These are phyloP conservation scores for Leptomonas pyrrhocoris DNA, from an alignment of 208 protist species.

Conservation along the genomic window DNA sequence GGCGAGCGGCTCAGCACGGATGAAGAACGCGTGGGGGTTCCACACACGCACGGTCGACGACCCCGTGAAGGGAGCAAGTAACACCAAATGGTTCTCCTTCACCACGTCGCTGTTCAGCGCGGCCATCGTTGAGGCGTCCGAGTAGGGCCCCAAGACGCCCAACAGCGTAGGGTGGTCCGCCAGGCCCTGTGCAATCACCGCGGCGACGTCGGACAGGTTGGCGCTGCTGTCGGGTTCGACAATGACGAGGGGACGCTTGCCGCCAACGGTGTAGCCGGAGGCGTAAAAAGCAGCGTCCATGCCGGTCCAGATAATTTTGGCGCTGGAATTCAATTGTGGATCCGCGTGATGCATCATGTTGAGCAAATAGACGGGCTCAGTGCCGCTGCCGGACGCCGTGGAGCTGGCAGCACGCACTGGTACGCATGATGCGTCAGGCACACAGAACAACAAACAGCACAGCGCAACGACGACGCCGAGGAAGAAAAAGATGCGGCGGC, in stretches of 20 bases:
- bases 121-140: slow-evolving; percentile 8
- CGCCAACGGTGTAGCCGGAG: slow-evolving; percentile 7
- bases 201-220: slow-evolving; percentile 1
- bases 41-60: slow-evolving; percentile 34
- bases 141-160: slow-evolving; percentile 35
- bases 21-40: slow-evolving; percentile 46
- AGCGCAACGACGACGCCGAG: too few relatives aligned
- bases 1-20: slow-evolving; percentile 32
- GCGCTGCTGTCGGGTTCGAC: slow-evolving; percentile 1
- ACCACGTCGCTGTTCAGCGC: slow-evolving; percentile 17
- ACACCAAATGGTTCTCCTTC: slow-evolving; percentile 29
- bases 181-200: not conserved
- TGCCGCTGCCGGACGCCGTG: not conserved
- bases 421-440: too few relatives aligned
- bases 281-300: slow-evolving; percentile 35
- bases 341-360: slow-evolving; percentile 16
- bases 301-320: slow-evolving; percentile 28
- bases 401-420: too few relatives aligned
- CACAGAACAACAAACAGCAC: not conserved
- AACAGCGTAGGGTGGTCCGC: slow-evolving; percentile 16
- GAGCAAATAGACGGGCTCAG: slow-evolving; percentile 18
- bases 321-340: not conserved
- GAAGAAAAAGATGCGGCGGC: too few relatives aligned
- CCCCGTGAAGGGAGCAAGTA: slow-evolving; percentile 44
- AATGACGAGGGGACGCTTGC: slow-evolving; percentile 22